Conservation (phyloP, 2,329 filamentous ascomycete genomes). For the Talaromyces sp. region DNA sequence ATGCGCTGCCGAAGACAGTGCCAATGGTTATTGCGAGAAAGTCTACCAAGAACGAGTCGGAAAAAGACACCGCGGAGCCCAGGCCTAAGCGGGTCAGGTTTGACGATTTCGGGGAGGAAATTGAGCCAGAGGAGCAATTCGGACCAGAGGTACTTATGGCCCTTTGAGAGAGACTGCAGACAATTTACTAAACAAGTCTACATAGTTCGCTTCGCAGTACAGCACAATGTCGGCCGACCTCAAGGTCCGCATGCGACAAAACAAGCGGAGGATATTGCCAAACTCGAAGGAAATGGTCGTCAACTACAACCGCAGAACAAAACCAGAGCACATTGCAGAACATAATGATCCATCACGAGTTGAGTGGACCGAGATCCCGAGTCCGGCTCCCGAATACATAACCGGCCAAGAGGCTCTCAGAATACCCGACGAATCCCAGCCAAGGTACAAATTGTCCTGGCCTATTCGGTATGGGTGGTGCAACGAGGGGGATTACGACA, state of each 20-base stretch:
- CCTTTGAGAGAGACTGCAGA: not conserved
- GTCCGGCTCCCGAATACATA: conserved; percentile 67
- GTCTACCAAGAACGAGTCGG: conserved; percentile 70
- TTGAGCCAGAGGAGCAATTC: conserved; percentile 70
- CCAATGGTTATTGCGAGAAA: conserved; percentile 87
- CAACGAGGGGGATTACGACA: conserved; percentile 83
- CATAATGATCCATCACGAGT: conserved; percentile 93
- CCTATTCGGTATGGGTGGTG: conserved; percentile 80
- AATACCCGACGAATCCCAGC: conserved; percentile 81
- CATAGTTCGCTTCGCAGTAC: conserved; percentile 59
- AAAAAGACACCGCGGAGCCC: conserved; percentile 72
- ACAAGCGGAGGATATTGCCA: conserved; percentile 92
- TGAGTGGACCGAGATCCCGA: conserved; percentile 82
- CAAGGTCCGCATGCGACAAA: conserved; percentile 82
- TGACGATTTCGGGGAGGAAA: conserved; percentile 41
- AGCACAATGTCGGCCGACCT: conserved; percentile 78
- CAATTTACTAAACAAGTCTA: not conserved
- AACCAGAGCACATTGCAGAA: conserved; percentile 80
- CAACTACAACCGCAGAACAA: conserved; percentile 83
- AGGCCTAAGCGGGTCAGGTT: conserved; percentile 61
- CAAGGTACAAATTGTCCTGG: conserved; percentile 90
- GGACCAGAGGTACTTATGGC: conserved; percentile 65
- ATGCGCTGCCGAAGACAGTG: conserved; percentile 87
- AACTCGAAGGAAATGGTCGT: conserved; percentile 94
- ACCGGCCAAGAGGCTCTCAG: conserved; percentile 76